phyloP scores from a whole-genome alignment of 106 monocot genomes.

The Dactylorhiza incarnata region DNA sequence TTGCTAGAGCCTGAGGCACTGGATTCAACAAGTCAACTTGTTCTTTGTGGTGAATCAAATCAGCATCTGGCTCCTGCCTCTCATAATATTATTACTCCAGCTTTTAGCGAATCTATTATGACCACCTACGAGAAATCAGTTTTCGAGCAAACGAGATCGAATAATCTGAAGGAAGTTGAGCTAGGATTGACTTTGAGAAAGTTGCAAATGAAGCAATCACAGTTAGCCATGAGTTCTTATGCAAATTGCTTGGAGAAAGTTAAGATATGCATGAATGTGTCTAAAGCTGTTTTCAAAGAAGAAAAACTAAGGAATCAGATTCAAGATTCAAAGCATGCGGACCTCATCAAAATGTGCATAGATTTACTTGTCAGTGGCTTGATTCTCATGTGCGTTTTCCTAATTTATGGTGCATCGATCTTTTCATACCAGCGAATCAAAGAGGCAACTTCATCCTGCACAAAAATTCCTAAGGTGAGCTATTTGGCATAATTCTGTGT shows the following conservation, averaged over 20 bases:
- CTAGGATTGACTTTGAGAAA: conserved; percentile 55
- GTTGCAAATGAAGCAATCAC: conserved; percentile 64
- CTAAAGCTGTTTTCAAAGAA: conserved; percentile 69
- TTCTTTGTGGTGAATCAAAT: conserved; percentile 24
- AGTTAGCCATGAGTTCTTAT: conserved; percentile 54
- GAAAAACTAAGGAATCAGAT: conserved; percentile 84
- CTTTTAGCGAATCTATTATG: conserved; percentile 32
- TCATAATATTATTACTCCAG: conserved; percentile 7
- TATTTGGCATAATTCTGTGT: neutral
- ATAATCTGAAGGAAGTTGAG: conserved; percentile 83
- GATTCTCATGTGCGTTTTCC: conserved; percentile 68
- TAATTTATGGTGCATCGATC: conserved; percentile 56
- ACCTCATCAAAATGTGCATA: conserved; percentile 56
- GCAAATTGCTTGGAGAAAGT: conserved; percentile 56
- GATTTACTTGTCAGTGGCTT: conserved; percentile 74
- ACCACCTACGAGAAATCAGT: conserved; percentile 66
- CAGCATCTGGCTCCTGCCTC: conserved; percentile 34
- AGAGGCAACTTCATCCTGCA: conserved; percentile 65
- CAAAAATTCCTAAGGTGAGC: conserved; percentile 32
- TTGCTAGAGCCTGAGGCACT: conserved; percentile 8
- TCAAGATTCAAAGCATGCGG: conserved; percentile 53
- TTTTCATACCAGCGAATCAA: conserved; percentile 68
- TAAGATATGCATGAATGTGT: conserved; percentile 67
- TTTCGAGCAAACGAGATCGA: conserved; percentile 68
- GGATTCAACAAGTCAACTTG: conserved; percentile 33